phyloP scores from a whole-genome alignment of 257 asterid genomes.

The Lithospermum erythrorhizon region DNA sequence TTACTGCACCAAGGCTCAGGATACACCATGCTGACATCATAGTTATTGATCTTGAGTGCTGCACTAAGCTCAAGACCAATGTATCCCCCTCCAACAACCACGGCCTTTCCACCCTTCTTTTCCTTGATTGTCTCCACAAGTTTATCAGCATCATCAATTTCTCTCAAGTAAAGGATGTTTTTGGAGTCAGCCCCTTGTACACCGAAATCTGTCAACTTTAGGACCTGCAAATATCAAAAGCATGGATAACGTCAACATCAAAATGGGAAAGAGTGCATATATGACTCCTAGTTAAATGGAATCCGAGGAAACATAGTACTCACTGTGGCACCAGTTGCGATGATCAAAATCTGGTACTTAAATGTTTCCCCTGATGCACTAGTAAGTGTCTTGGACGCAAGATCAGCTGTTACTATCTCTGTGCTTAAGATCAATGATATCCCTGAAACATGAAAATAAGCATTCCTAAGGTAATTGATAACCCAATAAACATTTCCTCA shows the following conservation, averaged over 20 bases:
- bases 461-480: conserved; percentile 7
- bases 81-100: conserved; percentile 82
- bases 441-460: conserved; percentile 31
- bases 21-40: conserved; percentile 72
- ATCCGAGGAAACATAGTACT: not conserved
- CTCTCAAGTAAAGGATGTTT: conserved; percentile 72
- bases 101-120: conserved; percentile 64
- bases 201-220: conserved; percentile 60
- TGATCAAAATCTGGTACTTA: conserved; percentile 38
- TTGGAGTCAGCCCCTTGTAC: conserved; percentile 74
- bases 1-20: conserved; percentile 95
- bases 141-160: conserved; percentile 66
- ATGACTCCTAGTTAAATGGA: not conserved
- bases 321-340: conserved; percentile 76
- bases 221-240: conserved; percentile 37
- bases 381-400: conserved; percentile 53
- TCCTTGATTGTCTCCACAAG: conserved; percentile 64
- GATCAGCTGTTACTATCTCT: conserved; percentile 67
- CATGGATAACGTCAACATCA: not conserved
- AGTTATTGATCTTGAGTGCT: conserved; percentile 50
- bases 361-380: conserved; percentile 51
- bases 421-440: conserved; percentile 66
- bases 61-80: conserved; percentile 85
- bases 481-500: not conserved
- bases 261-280: not conserved